Percentiles rank a stretch among this genome's conserved stretches.
Evolutionary conservation across 2,329 filamentous ascomycete species (phyloP).

Genomic region (Xylaria arbuscula): DNA sequence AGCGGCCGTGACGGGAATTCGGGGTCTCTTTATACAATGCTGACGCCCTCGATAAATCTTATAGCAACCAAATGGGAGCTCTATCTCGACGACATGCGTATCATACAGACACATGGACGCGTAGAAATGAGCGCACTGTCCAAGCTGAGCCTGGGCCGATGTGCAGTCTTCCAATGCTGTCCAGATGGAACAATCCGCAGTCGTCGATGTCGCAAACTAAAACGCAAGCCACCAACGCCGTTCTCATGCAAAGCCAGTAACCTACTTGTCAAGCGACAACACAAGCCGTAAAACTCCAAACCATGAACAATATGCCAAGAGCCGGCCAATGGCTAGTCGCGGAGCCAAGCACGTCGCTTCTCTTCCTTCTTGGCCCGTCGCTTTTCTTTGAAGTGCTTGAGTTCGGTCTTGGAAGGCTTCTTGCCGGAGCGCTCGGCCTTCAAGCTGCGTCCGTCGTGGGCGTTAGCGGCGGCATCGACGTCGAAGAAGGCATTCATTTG

Average conservation of each 20-base stretch:
- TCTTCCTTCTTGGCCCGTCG: constrained; percentile 90
- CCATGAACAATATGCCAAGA: constrained; percentile 19
- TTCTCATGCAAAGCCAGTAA: constrained; percentile 32
- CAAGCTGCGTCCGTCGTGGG: constrained; percentile 88
- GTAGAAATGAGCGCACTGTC: constrained; percentile 10
- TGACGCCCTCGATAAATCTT: constrained; percentile 1
- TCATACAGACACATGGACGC: constrained; percentile 27
- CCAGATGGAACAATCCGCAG: constrained; percentile 23
- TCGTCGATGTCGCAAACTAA: constrained; percentile 22
- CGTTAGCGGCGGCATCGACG: constrained; percentile 91
- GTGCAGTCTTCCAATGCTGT: constrained; percentile 14
- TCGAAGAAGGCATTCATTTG: constrained; percentile 98
- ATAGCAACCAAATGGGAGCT: constrained; percentile 13
- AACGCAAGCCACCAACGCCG: constrained; percentile 35
- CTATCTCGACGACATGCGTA: constrained; percentile 8
- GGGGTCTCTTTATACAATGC: constrained; percentile 21
- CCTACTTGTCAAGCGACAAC: constrained; percentile 29
- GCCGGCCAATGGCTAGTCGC: constrained; percentile 70
- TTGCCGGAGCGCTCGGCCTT: constrained; percentile 90
- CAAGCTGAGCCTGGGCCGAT: constrained; percentile 12
- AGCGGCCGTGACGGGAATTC: constrained; percentile 8
- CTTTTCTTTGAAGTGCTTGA: constrained; percentile 94
- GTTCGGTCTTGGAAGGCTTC: constrained; percentile 84
- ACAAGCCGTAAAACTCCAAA: constrained; percentile 33
- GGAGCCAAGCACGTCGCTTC: constrained; percentile 90